A percentile compares a stretch with the other conserved stretches of the same genome.
Conservation (phyloP, 176 grass and related monocot genomes). For the Guadua angustifolia region DNA sequence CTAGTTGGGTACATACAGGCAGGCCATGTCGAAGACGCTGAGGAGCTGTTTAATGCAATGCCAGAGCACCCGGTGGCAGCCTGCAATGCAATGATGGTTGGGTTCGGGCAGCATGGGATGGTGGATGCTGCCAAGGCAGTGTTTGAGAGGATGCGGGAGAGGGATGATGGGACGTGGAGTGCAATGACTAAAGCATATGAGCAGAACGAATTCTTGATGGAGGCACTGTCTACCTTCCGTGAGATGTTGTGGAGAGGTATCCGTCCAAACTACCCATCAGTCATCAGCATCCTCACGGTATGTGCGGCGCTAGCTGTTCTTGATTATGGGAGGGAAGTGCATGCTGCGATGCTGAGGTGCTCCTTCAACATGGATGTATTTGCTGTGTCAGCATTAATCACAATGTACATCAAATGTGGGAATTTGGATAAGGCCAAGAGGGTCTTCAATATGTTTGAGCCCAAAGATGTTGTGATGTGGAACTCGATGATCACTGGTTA, state of each 20-base stretch:
- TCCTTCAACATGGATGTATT: slow-evolving; percentile 60
- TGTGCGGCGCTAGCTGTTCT: slow-evolving; percentile 65
- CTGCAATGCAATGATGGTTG: slow-evolving; percentile 78
- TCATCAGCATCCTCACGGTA: slow-evolving; percentile 66
- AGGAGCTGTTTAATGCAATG: slow-evolving; percentile 60
- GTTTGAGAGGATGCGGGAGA: slow-evolving; percentile 56
- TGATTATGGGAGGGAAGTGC: slow-evolving; percentile 70
- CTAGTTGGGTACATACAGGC: slow-evolving; percentile 63
- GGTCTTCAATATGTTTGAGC: slow-evolving; percentile 60
- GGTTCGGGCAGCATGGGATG: slow-evolving; percentile 67
- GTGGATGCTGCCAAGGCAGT: slow-evolving; percentile 56
- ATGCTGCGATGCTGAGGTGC: slow-evolving; percentile 58
- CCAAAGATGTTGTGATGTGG: slow-evolving; percentile 82
- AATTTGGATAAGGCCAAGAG: slow-evolving; percentile 61
- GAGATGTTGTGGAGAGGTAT: slow-evolving; percentile 59
- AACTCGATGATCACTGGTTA: slow-evolving; percentile 85
- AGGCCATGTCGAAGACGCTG: slow-evolving; percentile 58
- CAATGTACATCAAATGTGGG: slow-evolving; percentile 79
- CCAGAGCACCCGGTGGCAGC: slow-evolving; percentile 52
- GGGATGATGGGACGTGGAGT: slow-evolving; percentile 73
- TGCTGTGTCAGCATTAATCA: slow-evolving; percentile 69
- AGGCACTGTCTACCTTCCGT: slow-evolving; percentile 58
- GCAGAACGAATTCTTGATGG: slow-evolving; percentile 71
- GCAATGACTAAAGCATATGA: slow-evolving; percentile 73
- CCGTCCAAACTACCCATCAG: slow-evolving; percentile 61